These are phyloP conservation scores for Benincasa hispida DNA, from an alignment of 306 rosid genomes.

Conservation along the genomic window DNA sequence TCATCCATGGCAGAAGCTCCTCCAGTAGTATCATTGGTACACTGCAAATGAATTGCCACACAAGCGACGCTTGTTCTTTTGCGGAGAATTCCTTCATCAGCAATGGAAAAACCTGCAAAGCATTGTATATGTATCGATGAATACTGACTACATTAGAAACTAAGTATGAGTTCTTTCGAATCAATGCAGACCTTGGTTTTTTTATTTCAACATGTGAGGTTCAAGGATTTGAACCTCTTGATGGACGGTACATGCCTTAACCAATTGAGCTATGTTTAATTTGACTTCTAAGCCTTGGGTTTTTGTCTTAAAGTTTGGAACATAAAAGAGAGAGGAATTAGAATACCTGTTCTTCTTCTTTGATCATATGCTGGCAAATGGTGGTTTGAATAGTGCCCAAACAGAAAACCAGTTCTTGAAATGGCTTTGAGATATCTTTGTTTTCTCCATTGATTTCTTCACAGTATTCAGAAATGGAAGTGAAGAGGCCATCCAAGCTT, in stretches of 20 bases:
- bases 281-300: too few relatives aligned
- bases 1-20: slow-evolving; percentile 46
- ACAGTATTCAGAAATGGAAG: slow-evolving; percentile 39
- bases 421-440: slow-evolving; percentile 31
- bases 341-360: slow-evolving; percentile 85
- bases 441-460: slow-evolving; percentile 32
- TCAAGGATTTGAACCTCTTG: too few relatives aligned
- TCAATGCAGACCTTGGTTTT: not conserved
- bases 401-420: slow-evolving; percentile 59
- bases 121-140: not conserved
- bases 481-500: slow-evolving; percentile 42
- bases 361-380: slow-evolving; percentile 60
- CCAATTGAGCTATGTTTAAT: too few relatives aligned
- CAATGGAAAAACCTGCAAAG: slow-evolving; percentile 68
- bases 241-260: too few relatives aligned
- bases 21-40: slow-evolving; percentile 65
- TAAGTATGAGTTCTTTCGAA: not conserved
- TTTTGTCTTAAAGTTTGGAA: not conserved
- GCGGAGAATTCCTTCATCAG: slow-evolving; percentile 51
- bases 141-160: not conserved
- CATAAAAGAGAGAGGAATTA: not conserved
- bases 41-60: slow-evolving; percentile 82
- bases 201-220: too few relatives aligned
- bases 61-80: slow-evolving; percentile 64
- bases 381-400: slow-evolving; percentile 51